Conservation (phyloP, 2,329 filamentous ascomycete genomes). For the Fusarium sp. region DNA sequence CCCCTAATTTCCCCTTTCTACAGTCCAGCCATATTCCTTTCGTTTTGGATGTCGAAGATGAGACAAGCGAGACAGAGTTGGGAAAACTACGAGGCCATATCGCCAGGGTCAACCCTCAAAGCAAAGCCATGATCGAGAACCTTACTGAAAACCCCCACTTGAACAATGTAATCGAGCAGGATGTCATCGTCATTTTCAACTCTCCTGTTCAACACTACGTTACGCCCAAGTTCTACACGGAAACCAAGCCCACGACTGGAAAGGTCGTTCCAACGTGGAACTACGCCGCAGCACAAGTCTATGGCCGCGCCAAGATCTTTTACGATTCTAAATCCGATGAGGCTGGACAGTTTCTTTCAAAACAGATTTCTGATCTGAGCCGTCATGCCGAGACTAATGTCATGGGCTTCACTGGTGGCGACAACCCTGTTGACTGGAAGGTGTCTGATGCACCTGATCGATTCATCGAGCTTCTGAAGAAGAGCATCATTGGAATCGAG, state of each 20-base stretch:
- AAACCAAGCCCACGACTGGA: conserved; percentile 72
- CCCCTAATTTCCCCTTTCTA: conserved; percentile 61
- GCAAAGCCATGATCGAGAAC: conserved; percentile 69
- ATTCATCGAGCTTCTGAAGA: conserved; percentile 69
- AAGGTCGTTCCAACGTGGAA: conserved; percentile 81
- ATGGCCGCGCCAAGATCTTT: conserved; percentile 68
- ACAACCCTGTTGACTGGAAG: conserved; percentile 61
- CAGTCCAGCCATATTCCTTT: conserved; percentile 73
- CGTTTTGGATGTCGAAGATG: conserved; percentile 64
- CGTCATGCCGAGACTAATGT: conserved; percentile 63
- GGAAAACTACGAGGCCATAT: conserved; percentile 70
- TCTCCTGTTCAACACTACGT: conserved; percentile 71
- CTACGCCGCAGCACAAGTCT: conserved; percentile 74
- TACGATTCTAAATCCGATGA: conserved; percentile 61
- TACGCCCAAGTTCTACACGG: conserved; percentile 75
- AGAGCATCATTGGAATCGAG: conserved; percentile 71
- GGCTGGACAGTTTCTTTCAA: conserved; percentile 59
- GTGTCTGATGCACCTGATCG: conserved; percentile 67
- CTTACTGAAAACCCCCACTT: conserved; percentile 29
- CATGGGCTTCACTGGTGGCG: conserved; percentile 65
- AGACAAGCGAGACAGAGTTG: conserved; percentile 55
- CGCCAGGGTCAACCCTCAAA: conserved; percentile 72
- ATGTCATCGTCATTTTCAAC: conserved; percentile 74
- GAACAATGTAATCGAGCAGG: conserved; percentile 57
- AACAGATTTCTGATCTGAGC: conserved; percentile 66